Percentiles rank a stretch among this genome's conserved stretches.
Evolutionary conservation across 2,329 filamentous ascomycete genomes (phyloP).

Genomic region (Macrophomina tecta): DNA sequence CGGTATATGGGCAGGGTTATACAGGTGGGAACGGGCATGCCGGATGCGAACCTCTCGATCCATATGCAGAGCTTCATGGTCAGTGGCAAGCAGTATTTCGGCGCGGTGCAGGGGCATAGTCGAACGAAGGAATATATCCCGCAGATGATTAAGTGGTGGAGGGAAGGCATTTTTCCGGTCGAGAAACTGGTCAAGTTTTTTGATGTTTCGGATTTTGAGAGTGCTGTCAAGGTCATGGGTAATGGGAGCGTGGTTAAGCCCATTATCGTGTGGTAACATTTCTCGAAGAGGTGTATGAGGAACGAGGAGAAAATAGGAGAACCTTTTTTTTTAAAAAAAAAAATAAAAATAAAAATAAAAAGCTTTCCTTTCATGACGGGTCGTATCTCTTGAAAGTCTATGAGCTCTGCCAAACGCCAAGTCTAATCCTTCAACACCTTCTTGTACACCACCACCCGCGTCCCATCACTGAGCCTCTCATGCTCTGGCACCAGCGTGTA

Average conservation of each 20-base stretch:
- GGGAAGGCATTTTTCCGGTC: constrained; percentile 17
- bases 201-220: constrained; percentile 18
- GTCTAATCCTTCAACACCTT: constrained; percentile 25
- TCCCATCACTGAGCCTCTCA: constrained; percentile 69
- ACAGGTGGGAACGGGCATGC: constrained; percentile 54
- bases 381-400: neutral
- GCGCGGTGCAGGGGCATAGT: constrained; percentile 54
- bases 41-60: constrained; percentile 49
- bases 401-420: neutral
- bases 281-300: neutral
- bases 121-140: constrained; percentile 35
- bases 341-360: too few relatives aligned
- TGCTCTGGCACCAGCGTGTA: constrained; percentile 69
- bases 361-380: too few relatives aligned
- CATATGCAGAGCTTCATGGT: constrained; percentile 56
- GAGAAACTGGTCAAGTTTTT: constrained; percentile 26
- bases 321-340: too few relatives aligned
- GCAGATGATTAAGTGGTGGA: constrained; percentile 23
- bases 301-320: neutral
- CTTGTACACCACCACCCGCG: constrained; percentile 60
- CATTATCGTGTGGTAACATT: constrained; percentile 20
- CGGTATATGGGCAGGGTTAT: constrained; percentile 55
- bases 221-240: constrained; percentile 16
- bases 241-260: constrained; percentile 24
- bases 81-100: constrained; percentile 55